Percentiles rank a stretch among this genome's conserved stretches.
Conservation (phyloP, 2,329 filamentous ascomycete species). For the Colletotrichum spaethianum region DNA sequence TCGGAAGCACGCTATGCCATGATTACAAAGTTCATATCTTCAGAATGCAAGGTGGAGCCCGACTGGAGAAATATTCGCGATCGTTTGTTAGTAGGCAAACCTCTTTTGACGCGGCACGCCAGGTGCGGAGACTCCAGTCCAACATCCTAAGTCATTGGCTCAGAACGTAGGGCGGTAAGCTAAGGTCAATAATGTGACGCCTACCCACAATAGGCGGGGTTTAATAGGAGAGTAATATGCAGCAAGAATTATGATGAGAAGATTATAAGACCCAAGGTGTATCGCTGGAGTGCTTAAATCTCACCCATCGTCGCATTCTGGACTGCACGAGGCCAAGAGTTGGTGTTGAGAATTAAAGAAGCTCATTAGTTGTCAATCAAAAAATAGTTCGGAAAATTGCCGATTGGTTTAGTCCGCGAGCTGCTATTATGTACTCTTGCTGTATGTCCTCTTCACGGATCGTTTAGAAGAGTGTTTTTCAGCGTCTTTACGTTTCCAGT, state of each 20-base stretch:
- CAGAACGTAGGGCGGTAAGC: background rate
- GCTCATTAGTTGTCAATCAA: background rate
- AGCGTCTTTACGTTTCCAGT: too few species aligned
- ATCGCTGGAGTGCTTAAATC: background rate
- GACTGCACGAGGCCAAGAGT: background rate
- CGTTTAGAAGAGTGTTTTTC: too few species aligned
- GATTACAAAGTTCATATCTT: background rate
- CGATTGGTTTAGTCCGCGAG: background rate
- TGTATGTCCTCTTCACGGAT: too few species aligned
- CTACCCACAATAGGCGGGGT: background rate
- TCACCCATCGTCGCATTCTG: background rate
- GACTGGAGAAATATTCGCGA: background rate
- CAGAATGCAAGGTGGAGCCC: too few species aligned
- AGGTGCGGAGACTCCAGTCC: background rate
- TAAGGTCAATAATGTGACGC: background rate
- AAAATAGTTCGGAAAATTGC: background rate
- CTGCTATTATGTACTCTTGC: too few species aligned
- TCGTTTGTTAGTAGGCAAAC: background rate
- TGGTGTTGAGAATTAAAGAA: background rate
- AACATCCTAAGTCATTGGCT: background rate
- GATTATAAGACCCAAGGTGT: background rate
- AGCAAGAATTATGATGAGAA: background rate
- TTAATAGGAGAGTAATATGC: slow-evolving; percentile 6
- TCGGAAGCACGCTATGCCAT: background rate
- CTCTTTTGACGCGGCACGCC: background rate